phyloP scores from a whole-genome alignment of 2,329 filamentous ascomycete species.

The Curvularia eragrostidis region DNA sequence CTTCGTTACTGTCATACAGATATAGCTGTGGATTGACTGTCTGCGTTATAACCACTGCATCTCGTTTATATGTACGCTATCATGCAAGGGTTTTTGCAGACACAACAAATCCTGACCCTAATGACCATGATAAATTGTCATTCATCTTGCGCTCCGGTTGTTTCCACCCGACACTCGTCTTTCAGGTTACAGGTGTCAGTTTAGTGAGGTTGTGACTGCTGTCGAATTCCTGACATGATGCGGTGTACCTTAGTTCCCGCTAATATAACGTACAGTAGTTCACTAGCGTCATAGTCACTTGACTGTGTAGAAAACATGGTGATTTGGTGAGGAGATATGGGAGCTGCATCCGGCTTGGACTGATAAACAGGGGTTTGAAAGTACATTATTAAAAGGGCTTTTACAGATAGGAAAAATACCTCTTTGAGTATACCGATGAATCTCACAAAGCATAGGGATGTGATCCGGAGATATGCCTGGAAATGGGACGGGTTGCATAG shows the following conservation, averaged over 20 bases:
- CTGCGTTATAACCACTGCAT: background rate
- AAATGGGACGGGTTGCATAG: constrained; percentile 1
- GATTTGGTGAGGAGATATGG: background rate
- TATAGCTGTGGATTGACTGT: background rate
- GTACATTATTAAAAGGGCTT: background rate
- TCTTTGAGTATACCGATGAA: background rate
- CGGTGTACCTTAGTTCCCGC: constrained; percentile 5
- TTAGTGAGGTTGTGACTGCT: constrained; percentile 6
- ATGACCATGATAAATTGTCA: background rate
- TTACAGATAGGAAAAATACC: background rate
- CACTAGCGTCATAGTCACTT: background rate
- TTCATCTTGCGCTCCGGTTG: background rate
- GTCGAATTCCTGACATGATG: constrained; percentile 2
- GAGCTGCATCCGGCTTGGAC: background rate
- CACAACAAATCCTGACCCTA: background rate
- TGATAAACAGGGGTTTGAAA: background rate
- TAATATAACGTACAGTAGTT: background rate
- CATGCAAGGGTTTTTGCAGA: background rate
- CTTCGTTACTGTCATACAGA: too few species aligned
- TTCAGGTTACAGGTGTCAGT: constrained; percentile 8
- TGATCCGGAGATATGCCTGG: background rate
- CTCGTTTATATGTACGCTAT: background rate
- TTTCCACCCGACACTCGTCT: background rate
- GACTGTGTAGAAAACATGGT: background rate
- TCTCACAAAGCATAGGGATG: background rate